Evolutionary conservation across 352 stramenopile genomes (phyloP), one percentile per base, ranked within the genome.

Genomic region (Phytophthora cactorum): DNA sequence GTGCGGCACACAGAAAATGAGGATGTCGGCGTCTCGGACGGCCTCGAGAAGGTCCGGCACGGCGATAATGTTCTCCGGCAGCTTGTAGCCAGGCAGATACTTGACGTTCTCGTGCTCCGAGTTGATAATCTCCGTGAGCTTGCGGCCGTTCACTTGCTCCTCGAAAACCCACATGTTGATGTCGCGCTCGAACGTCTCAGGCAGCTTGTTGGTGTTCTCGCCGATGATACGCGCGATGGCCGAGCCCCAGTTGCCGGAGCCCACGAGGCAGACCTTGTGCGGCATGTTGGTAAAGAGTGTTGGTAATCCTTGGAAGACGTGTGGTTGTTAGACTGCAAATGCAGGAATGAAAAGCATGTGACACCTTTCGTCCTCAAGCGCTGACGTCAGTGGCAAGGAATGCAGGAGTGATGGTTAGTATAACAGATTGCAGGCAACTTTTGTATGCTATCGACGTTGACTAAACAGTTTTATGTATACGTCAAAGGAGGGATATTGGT

Each of bases 81-180:
- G 79, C 66, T 95, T 96, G 70, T 98, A 93, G 43, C 83, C 86
- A 0, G 86, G 84, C 43, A 92, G 68, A 66, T 93, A 92, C 84
- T 99, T 99, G 70, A 99, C 89, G 78, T 99, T 99, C 80, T 99
- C 96, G 76, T 99, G 95, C 49, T 91, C 80, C 54, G 71, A 78
- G 75, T 99, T 99, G 79, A 99, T 99, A 59, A 99, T 96, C 49
- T 99, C 84, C 27, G 93, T 98, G 34, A 99, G 86, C 62, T 98
- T 98, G 46, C 84, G 78, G 56, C 82, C 82, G 41, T 97, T 72
- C 51, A 91, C 78, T 25, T 98, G 82, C 63, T 97, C 84, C 74
- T 99, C 96, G 67, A 96, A 99, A 14, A 99, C 96, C 96, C 96
- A 99, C 95, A 99, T 98, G 77, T 96, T 97, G 54, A 99, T 96